phyloP scores from a whole-genome alignment of 2,329 filamentous ascomycete genomes.

The Cryphonectria parasitica region DNA sequence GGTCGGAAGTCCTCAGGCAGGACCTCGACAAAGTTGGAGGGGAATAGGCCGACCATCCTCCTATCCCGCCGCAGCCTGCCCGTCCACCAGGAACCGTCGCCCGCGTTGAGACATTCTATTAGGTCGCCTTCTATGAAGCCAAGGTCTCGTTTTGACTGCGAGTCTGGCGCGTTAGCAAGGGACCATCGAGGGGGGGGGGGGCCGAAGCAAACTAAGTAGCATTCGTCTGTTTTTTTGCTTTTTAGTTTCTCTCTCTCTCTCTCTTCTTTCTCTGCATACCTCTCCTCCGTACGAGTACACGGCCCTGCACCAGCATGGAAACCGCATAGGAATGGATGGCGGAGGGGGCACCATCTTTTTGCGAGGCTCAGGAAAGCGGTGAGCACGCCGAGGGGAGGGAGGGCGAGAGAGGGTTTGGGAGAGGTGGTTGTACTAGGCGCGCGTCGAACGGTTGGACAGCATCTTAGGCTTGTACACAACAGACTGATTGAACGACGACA shows the following conservation, averaged over 20 bases:
- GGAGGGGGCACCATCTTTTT: conserved; percentile 58
- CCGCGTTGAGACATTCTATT: conserved; percentile 97
- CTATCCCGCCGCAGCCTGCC: conserved; percentile 87
- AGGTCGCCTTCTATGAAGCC: conserved; percentile 97
- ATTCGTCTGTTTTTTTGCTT: not conserved
- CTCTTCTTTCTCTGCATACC: conserved; percentile 44
- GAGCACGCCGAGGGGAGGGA: not conserved
- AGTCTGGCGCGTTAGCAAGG: conserved; percentile 33
- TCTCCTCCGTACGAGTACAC: conserved; percentile 95
- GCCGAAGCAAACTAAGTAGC: not conserved
- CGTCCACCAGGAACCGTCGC: conserved; percentile 98
- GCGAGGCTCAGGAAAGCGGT: not conserved
- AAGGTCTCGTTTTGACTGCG: conserved; percentile 83
- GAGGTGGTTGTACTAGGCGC: conserved; percentile 21
- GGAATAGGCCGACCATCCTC: conserved; percentile 89
- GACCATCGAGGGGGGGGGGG: not conserved
- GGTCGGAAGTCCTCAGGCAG: conserved; percentile 85
- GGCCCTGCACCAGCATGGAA: conserved; percentile 90
- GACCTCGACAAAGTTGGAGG: conserved; percentile 95
- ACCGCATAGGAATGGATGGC: conserved; percentile 71
- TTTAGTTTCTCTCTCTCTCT: too few species aligned
- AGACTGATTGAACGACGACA: not conserved
- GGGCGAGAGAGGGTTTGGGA: conserved; percentile 12
- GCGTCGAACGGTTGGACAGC: conserved; percentile 24
- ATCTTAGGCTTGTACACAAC: conserved; percentile 21